These are phyloP conservation scores for Gomphus bonarii DNA, from an alignment of 1,284 basidiomycete species.

Conservation along the genomic window DNA sequence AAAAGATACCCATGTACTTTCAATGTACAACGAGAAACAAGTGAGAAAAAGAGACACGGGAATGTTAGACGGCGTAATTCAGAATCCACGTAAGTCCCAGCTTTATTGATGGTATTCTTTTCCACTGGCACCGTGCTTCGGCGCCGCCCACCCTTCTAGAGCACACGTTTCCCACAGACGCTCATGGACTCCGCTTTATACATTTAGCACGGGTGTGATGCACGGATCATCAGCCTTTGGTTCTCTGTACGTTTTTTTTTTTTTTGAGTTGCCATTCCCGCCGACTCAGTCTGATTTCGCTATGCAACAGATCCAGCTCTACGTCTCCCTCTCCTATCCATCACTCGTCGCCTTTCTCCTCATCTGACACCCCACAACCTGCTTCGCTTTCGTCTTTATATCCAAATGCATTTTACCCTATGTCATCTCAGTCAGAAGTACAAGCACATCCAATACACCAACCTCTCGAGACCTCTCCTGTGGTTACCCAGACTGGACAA, in stretches of 20 bases:
- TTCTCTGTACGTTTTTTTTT: not conserved
- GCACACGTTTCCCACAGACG: not conserved
- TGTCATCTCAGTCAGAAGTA: not conserved
- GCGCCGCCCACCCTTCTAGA: not conserved
- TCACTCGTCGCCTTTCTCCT: not conserved
- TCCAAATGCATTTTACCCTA: not conserved
- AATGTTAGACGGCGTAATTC: conserved; percentile 34
- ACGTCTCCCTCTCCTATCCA: not conserved
- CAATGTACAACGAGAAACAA: conserved; percentile 69
- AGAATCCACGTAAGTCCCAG: conserved; percentile 1
- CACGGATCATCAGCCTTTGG: not conserved
- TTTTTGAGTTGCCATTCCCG: too few relatives aligned
- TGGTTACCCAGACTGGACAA: not conserved
- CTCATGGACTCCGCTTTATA: not conserved
- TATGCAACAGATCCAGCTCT: not conserved
- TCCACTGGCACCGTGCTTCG: not conserved
- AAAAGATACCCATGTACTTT: conserved; percentile 82
- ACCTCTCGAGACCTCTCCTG: not conserved
- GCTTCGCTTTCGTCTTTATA: not conserved
- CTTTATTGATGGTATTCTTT: not conserved
- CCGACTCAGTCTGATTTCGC: not conserved
- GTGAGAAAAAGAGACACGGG: conserved; percentile 63
- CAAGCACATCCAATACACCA: not conserved
- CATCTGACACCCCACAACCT: not conserved
- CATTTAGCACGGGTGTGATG: not conserved